Base-by-base conservation (phyloP, 371 early-diverging fungal genomes). In the Mortierella sp. region DNA sequence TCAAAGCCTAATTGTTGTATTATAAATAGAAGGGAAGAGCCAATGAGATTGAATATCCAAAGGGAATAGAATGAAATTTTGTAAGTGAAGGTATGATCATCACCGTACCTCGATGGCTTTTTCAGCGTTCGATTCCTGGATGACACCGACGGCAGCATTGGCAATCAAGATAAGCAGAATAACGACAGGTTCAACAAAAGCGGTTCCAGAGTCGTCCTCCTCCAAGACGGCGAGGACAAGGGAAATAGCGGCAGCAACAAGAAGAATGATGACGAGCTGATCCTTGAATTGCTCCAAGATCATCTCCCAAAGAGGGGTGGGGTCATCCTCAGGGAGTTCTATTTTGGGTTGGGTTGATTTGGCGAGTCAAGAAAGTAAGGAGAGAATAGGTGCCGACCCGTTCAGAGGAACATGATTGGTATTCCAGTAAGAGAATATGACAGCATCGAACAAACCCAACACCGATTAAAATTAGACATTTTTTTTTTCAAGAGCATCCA, bases 221-320 rank as follows among this genome's bases (percentile, higher is more conserved):
- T 98, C 99, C 66, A 97, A 88, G 15, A 94, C 83, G 50, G 99
- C 98, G 32, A 99, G 88, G 19, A 94, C 95, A 81, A 98, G 95
- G 32, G 98, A 97, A 38, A 99, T 87, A 48, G 88, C 90, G 59
- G 99, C 99, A 24, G 99, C 97, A 63, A 85, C 90, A 9, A 98
- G 86, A 41, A 99, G 88, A 65, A 99, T 98, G 63, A 97, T 85
- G 33, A 98, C 99, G 36, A 99, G 93, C 84, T 98, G 97, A 86
- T 99, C 99, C 87, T 97, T 88, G 84, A 99, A 98, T 86, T 99
- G 98, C 80, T 97, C 98, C 69, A 96, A 79, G 64, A 99, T 93
- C 68, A 98, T 89, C 74, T 95, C 87, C 93, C 96, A 97, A 13
- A 98, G 84, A 24, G 99, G 96, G 7, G 97, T 97, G 1, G 93